Conservation (phyloP, 2,329 filamentous ascomycete genomes). For the Aspergillus udagawae region DNA sequence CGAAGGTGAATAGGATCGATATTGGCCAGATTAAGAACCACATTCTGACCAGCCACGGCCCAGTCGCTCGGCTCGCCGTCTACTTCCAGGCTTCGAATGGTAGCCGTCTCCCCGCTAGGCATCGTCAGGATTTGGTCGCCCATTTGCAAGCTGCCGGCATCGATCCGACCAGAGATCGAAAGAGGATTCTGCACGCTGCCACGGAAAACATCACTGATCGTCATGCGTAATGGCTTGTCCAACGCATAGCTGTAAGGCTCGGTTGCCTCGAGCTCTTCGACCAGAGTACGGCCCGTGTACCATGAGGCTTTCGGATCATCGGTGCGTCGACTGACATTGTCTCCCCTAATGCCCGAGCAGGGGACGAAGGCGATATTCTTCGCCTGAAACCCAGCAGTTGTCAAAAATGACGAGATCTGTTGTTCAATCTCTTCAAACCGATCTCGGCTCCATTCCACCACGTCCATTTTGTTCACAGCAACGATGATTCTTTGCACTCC, state of each 20-base stretch:
- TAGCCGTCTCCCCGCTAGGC: conserved; percentile 75
- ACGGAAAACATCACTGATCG: conserved; percentile 82
- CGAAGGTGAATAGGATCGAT: conserved; percentile 81
- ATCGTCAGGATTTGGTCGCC: conserved; percentile 77
- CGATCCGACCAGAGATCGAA: conserved; percentile 80
- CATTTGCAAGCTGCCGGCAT: conserved; percentile 76
- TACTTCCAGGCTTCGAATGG: conserved; percentile 75
- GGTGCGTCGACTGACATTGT: conserved; percentile 65
- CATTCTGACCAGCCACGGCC: conserved; percentile 89
- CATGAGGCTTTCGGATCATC: conserved; percentile 58
- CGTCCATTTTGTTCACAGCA: conserved; percentile 93
- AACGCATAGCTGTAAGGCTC: conserved; percentile 69
- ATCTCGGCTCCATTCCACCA: conserved; percentile 73
- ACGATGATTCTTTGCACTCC: conserved; percentile 85
- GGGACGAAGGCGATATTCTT: conserved; percentile 85
- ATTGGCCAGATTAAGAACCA: conserved; percentile 75
- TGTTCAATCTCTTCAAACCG: conserved; percentile 81
- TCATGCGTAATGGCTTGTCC: conserved; percentile 76
- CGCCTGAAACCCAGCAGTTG: conserved; percentile 71
- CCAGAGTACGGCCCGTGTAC: conserved; percentile 75
- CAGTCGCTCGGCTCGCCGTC: conserved; percentile 72
- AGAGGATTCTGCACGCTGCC: conserved; percentile 74
- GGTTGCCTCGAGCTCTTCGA: conserved; percentile 80
- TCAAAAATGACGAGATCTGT: conserved; percentile 78
- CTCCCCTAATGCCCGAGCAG: conserved; percentile 81